Conservation (phyloP, 495 filamentous ascomycete genomes). For the Neurospora sp. region DNA sequence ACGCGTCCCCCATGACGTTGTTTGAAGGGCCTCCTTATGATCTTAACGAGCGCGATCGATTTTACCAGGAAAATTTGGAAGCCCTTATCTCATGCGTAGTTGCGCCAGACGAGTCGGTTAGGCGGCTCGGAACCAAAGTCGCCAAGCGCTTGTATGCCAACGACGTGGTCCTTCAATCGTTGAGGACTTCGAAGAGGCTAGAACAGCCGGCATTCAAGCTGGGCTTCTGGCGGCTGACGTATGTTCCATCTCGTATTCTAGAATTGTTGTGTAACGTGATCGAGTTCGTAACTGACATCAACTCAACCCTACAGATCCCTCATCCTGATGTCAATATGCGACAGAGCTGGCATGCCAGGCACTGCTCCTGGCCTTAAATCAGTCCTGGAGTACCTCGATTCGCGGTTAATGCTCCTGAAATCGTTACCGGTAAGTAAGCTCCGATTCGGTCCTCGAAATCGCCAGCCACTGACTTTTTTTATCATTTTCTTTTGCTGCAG, state of each 20-base stretch:
- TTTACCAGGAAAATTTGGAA: slow-evolving; percentile 40
- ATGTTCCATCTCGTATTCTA: slow-evolving; percentile 14
- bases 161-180: slow-evolving; percentile 20
- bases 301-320: slow-evolving; percentile 28
- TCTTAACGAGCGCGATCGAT: slow-evolving; percentile 25
- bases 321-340: slow-evolving; percentile 40
- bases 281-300: slow-evolving; percentile 6
- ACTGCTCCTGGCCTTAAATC: slow-evolving; percentile 32
- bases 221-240: slow-evolving; percentile 47
- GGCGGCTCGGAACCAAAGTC: slow-evolving; percentile 33
- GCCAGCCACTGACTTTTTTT: not conserved
- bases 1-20: slow-evolving; percentile 41
- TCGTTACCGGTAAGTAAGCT: slow-evolving; percentile 31
- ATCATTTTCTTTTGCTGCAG: slow-evolving; percentile 12
- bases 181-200: slow-evolving; percentile 33
- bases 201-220: slow-evolving; percentile 27
- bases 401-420: slow-evolving; percentile 35
- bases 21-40: slow-evolving; percentile 32
- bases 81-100: slow-evolving; percentile 42
- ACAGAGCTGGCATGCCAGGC: slow-evolving; percentile 32
- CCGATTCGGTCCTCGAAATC: not conserved
- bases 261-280: not conserved
- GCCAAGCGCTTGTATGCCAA: slow-evolving; percentile 37
- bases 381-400: slow-evolving; percentile 42
- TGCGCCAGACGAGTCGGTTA: slow-evolving; percentile 39